Base-by-base conservation (phyloP, 163 green algal genomes). In the Chlamydomonas reinhardtii region DNA sequence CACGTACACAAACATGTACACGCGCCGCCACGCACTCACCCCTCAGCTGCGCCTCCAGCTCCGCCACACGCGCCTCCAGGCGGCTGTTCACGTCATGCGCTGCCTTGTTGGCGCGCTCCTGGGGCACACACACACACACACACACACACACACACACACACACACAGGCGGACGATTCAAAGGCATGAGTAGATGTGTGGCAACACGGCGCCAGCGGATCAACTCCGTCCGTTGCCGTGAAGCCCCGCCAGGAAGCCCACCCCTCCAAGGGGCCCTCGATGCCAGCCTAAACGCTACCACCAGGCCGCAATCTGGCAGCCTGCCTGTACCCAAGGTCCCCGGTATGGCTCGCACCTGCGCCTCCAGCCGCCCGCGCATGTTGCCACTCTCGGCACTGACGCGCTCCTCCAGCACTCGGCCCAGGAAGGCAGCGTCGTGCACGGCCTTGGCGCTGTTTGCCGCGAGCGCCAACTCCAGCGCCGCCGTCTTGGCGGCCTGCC, bases 401-500 rank as follows among this genome's bases (percentile, higher is more conserved):
- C 68, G 79, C 79, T 85, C 32, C 66, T 85, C 68, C 34, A 85
- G 52, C 29, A 69, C 68, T 2, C 79, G 79, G 34, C 69, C 79
- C 43, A 87, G 56, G 37, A 74, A 12, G 4, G 52, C 52, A 2
- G 70, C 35, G 71, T 87, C 81, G 56, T 87, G 81, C 29, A 74
- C 81, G 17, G 70, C 81, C 59, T 68, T 80, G 71, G 81, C 71
- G 5, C 24, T 37, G 73, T 66, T 74, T 35, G 71, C 81, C 16
- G 71, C 70, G 17, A 87, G 70, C 20, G 81, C 81, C 27, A 59
- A 71, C 81, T 87, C 81, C 81, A 87, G 71, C 35, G 81, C 81
- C 4, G 81, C 81, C 34, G 81, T 87, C 81, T 87, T 87, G 35
- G 81, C 81, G 37, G 71, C 71, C 37, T 87, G 81, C 32, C 24